These are phyloP conservation scores for Fagopyrum homotropicum DNA, from an alignment of 148 eudicot genomes.

Conservation along the genomic window DNA sequence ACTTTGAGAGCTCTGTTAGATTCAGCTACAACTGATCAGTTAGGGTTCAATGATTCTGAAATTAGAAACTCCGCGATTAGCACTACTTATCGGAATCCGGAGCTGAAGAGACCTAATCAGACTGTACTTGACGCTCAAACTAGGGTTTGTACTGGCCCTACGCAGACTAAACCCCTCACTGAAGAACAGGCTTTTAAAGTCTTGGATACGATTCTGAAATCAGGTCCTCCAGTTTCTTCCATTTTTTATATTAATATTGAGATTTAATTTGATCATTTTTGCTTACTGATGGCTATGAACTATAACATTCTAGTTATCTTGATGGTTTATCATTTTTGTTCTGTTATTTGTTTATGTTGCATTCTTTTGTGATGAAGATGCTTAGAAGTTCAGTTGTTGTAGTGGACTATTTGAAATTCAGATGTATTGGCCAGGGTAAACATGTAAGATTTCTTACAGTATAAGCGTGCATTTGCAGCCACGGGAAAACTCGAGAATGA, in stretches of 20 bases:
- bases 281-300: not conserved
- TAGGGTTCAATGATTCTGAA: slow-evolving; percentile 26
- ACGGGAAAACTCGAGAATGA: slow-evolving; percentile 86
- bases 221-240: slow-evolving; percentile 35
- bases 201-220: slow-evolving; percentile 66
- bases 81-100: slow-evolving; percentile 49
- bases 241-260: not conserved
- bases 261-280: not conserved
- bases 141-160: slow-evolving; percentile 92
- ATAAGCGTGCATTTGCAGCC: slow-evolving; percentile 39
- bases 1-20: slow-evolving; percentile 37
- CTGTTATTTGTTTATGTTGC: not conserved
- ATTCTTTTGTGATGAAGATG: not conserved
- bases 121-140: slow-evolving; percentile 86
- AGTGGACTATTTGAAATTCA: not conserved
- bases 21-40: slow-evolving; percentile 25
- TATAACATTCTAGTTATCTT: not conserved
- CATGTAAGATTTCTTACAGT: not conserved
- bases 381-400: not conserved
- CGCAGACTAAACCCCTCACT: slow-evolving; percentile 69
- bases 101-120: slow-evolving; percentile 52
- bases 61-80: slow-evolving; percentile 59
- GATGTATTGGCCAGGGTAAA: not conserved
- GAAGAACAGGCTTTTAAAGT: slow-evolving; percentile 75
- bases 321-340: not conserved